A percentile compares a stretch with the other conserved stretches of the same genome.
phyloP scores from a whole-genome alignment of 306 rosid genomes.

The Quercus rubra region DNA sequence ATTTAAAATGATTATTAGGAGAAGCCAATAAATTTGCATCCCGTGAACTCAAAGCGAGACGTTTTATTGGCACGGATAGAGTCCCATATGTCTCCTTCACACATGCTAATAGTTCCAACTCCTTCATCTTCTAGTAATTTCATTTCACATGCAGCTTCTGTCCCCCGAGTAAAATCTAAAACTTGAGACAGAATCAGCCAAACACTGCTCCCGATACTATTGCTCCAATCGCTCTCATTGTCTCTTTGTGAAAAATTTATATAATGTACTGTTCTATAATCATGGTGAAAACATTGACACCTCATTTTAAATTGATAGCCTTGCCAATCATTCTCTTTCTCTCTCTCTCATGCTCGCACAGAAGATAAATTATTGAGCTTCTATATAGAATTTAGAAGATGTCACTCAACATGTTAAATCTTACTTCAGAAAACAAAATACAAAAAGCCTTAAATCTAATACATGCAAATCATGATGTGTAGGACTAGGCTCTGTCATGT shows the following conservation, averaged over 20 bases:
- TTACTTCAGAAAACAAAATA: too few relatives aligned
- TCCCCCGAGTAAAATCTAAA: background rate
- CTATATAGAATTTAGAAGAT: too few relatives aligned
- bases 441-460: too few relatives aligned
- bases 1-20: too few relatives aligned
- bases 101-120: background rate
- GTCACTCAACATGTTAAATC: too few relatives aligned
- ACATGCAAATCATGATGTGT: too few relatives aligned
- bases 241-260: background rate
- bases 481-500: too few relatives aligned
- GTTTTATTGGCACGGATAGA: background rate
- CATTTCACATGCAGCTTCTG: constrained; percentile 1
- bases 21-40: background rate
- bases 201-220: background rate
- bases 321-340: too few relatives aligned
- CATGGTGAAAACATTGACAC: background rate
- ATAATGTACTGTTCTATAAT: too few relatives aligned
- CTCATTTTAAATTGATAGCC: background rate
- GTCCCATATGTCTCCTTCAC: background rate
- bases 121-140: background rate
- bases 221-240: background rate
- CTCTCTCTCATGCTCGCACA: too few relatives aligned
- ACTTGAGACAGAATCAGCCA: background rate
- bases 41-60: background rate
- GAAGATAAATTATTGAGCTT: too few relatives aligned